Percentiles rank a stretch among this genome's conserved stretches.
Evolutionary conservation across 2,329 filamentous ascomycete genomes (phyloP).

Genomic region (Nothopassalora personata): DNA sequence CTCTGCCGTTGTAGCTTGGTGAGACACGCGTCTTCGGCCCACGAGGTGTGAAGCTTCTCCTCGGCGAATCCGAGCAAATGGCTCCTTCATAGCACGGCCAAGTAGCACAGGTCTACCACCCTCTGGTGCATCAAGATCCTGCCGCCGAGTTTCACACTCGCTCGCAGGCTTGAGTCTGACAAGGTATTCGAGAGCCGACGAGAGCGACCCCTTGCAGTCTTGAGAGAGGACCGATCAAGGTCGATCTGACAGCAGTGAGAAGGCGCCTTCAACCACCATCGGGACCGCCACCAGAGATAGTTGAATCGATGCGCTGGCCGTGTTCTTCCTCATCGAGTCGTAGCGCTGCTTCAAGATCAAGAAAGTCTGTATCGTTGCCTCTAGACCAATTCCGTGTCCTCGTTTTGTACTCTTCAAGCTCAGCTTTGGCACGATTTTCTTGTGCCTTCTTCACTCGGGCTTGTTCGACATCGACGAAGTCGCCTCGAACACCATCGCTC

Average conservation of each 20-base stretch:
- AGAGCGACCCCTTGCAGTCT: too few relatives aligned
- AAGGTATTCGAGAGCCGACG: too few relatives aligned
- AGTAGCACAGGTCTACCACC: too few relatives aligned
- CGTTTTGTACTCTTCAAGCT: slow-evolving; percentile 8
- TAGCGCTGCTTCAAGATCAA: slow-evolving; percentile 26
- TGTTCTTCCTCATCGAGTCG: slow-evolving; percentile 10
- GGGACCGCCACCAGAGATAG: background rate
- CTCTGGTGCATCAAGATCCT: too few relatives aligned
- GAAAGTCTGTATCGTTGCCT: slow-evolving; percentile 11
- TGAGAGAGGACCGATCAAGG: too few relatives aligned
- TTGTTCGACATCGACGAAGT: slow-evolving; percentile 24
- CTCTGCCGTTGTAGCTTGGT: too few relatives aligned
- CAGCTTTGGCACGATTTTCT: slow-evolving; percentile 3
- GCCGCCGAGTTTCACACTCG: too few relatives aligned
- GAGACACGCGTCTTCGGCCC: too few relatives aligned
- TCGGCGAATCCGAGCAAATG: too few relatives aligned
- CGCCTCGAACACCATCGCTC: slow-evolving; percentile 24
- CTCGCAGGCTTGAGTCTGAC: too few relatives aligned
- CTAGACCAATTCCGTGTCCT: slow-evolving; percentile 16
- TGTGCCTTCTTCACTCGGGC: slow-evolving; percentile 20
- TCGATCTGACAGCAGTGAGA: background rate
- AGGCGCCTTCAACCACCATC: background rate
- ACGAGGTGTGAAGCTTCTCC: too few relatives aligned
- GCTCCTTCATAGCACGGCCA: too few relatives aligned
- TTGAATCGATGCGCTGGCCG: background rate